A percentile compares a stretch with the other conserved stretches of the same genome.
phyloP scores from a whole-genome alignment of 148 eudicot genomes.

The Cornus suecica region DNA sequence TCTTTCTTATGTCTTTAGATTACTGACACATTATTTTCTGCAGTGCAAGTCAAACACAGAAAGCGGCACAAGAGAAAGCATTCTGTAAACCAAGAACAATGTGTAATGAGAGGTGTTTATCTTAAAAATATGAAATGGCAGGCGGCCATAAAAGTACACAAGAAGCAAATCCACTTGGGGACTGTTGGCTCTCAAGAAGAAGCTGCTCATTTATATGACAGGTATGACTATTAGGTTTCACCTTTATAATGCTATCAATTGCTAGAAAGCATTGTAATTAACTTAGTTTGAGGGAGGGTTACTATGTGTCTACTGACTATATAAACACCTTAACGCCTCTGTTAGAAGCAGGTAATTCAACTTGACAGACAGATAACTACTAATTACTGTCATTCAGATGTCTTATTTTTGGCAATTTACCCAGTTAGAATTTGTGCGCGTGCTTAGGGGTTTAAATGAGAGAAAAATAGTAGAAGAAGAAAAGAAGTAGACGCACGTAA shows the following conservation, averaged over 20 bases:
- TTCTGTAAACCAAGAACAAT: slow-evolving; percentile 48
- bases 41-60: slow-evolving; percentile 58
- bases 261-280: not conserved
- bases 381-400: not conserved
- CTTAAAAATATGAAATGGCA: slow-evolving; percentile 94
- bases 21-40: not conserved
- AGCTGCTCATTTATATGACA: slow-evolving; percentile 88
- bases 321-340: not conserved
- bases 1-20: not conserved
- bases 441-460: no score
- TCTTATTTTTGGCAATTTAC: not conserved
- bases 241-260: not conserved
- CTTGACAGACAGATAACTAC: no score
- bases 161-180: slow-evolving; percentile 93
- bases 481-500: no score
- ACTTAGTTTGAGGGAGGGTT: not conserved
- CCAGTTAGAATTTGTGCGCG: no score
- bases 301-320: not conserved
- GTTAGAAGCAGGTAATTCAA: not conserved
- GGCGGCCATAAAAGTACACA: slow-evolving; percentile 96
- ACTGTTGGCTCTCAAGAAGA: slow-evolving; percentile 84
- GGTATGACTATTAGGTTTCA: slow-evolving; percentile 33
- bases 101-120: slow-evolving; percentile 76
- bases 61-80: slow-evolving; percentile 70
- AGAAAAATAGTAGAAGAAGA: no score